Percentiles rank a stretch among this genome's conserved stretches.
Evolutionary conservation across 441 rosid species (phyloP).

Genomic region (Corymbia citriodora): DNA sequence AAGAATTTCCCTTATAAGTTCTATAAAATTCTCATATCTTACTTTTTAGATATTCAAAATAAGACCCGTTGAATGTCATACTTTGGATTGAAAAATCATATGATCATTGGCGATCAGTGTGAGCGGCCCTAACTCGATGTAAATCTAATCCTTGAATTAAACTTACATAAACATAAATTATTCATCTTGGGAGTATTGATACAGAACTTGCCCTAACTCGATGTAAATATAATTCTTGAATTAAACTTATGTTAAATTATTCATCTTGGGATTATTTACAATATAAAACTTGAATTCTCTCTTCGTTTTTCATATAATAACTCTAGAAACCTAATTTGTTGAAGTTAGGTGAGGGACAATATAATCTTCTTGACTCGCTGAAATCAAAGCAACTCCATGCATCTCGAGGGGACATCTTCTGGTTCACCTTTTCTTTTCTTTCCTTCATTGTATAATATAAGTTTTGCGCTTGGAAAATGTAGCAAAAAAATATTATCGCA

Average conservation of each 20-base stretch:
- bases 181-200: not conserved
- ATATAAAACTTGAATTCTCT: not conserved
- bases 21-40: not conserved
- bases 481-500: not conserved
- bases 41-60: not conserved
- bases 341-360: not conserved
- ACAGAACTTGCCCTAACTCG: not conserved
- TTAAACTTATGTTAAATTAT: not conserved
- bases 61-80: not conserved
- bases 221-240: not conserved
- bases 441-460: not conserved
- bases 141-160: not conserved
- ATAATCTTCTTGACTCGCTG: not conserved
- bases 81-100: not conserved
- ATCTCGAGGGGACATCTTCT: not conserved
- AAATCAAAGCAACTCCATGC: not conserved
- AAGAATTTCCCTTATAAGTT: not conserved
- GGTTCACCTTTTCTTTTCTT: not conserved
- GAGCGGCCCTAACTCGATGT: not conserved
- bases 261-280: not conserved
- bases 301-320: not conserved
- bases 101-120: not conserved
- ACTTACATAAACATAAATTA: not conserved
- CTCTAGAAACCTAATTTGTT: not conserved
- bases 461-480: not conserved